Evolutionary conservation across 768 basidiomycete species (phyloP), one percentile per base, ranked within the genome.

Genomic region (Suillus fuscotomentosus): DNA sequence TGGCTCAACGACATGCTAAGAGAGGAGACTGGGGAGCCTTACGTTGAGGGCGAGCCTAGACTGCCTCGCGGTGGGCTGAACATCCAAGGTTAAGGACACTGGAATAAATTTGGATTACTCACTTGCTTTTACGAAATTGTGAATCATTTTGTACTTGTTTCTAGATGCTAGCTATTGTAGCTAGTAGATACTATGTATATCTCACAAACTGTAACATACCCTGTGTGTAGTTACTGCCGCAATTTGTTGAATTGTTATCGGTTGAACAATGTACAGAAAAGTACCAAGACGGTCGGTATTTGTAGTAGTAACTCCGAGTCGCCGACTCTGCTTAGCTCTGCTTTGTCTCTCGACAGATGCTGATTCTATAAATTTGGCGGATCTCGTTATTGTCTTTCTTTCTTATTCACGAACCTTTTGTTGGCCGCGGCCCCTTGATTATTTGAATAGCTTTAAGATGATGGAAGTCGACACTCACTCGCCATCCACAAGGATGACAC

Each of bases 1-100:
- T 94, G 92, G 92, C 75, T 94, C 76, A 94, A 94, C 69, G 92
- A 94, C 73, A 74, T 94, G 77, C 75, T 91, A 68, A 84, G 92
- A 38, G 82, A 85, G 70, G 92, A 93, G 76, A 91, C 88, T 39
- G 86, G 86, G 36, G 89, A 93, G 73, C 81, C 78, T 14, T 94
- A 94, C 74, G 74, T 76, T 56, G 76, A 80, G 24, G 87, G 81
- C 14, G 92, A 94, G 74, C 89, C 92, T 24, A 85, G 81, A 73
- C 77, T 94, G 65, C 92, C 92, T 50, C 85, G 92, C 69, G 78
- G 74, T 59, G 79, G 79, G 14, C 74, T 90, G 67, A 76, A 88
- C 61, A 79, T 91, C 73, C 86, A 86, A 71, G 84, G 83, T 70
- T 85, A 72, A 76, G 70, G 20, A 36, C 34, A 39, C n/a, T 22